Base-by-base conservation (phyloP, 129 eudicot genomes). In the Ambrosia artemisiifolia region DNA sequence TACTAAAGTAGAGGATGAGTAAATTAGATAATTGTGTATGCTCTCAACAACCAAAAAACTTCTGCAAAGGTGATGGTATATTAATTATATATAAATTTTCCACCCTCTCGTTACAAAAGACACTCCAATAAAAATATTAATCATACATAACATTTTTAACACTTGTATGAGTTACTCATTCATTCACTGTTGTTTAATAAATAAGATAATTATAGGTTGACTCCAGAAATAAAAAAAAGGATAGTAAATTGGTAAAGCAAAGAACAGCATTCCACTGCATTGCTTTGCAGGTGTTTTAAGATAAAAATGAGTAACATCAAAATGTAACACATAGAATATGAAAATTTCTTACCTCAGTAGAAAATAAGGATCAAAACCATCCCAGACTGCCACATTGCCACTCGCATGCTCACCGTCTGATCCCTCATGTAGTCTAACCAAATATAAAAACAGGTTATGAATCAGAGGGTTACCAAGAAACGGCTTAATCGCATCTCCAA, bases 291-390 rank as follows among this genome's bases (percentile, higher is more conserved):
- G 49, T 13, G 24, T 32, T 75, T 46, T 12, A 56, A 49, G 11
- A 43, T 68, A 49, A 47, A 47, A 6, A 34, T 34, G 62, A 40
- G 24, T 69, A 69, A 70, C 19, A 44, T 2, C 14, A 17, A 34
- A 36, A 78, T 30, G 78, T 35, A 69, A 79, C 55, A 77, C 49
- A 14, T 44, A 51, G 12, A 49, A 12, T 24, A 61, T 38, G n/a
- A 32, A 60, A 8, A 28, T 64, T 43, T 63, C 65, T 79, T 70
- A 95, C 79, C 77, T 69, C 6, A 88, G 86, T 30, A 91, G 82
- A 77, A 94, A 94, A 78, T 94, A 94, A 43, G 92, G 96, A 77
- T 87, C 81, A 59, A 85, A 94, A 69, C 78, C 84, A 69, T 80
- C 92, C 98, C 98, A 90, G 13, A 44, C 38, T 13, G 81, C 78